A percentile compares a stretch with the other conserved stretches of the same genome.
phyloP scores from a whole-genome alignment of 768 basidiomycete species.

The Guyanaporus albipodus region DNA sequence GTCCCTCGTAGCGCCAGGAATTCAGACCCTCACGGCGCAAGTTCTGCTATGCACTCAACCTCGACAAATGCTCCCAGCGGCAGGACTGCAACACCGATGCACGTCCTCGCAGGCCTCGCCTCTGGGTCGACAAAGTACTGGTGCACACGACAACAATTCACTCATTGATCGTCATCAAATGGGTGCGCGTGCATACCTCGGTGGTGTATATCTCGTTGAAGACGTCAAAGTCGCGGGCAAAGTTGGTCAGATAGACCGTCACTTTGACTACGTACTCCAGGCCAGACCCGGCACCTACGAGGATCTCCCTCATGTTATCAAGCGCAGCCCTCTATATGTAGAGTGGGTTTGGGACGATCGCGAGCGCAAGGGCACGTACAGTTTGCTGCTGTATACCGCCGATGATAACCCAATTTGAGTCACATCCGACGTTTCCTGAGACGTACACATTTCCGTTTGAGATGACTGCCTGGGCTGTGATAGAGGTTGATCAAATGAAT shows the following conservation, averaged over 20 bases:
- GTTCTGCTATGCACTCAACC: too few relatives aligned
- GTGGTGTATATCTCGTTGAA: constrained; percentile 41
- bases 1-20: too few relatives aligned
- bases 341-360: background rate
- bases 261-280: constrained; percentile 39
- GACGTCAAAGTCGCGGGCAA: constrained; percentile 34
- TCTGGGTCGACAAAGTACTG: constrained; percentile 48
- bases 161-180: background rate
- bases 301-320: constrained; percentile 36
- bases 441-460: constrained; percentile 36
- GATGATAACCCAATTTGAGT: constrained; percentile 29
- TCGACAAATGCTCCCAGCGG: too few relatives aligned
- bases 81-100: too few relatives aligned
- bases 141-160: background rate
- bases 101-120: too few relatives aligned
- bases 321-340: constrained; percentile 34
- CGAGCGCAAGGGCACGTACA: constrained; percentile 22
- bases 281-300: constrained; percentile 37
- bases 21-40: too few relatives aligned
- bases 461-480: constrained; percentile 36
- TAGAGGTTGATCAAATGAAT: background rate
- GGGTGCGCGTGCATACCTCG: constrained; percentile 19
- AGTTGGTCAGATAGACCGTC: constrained; percentile 37
- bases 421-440: constrained; percentile 39
- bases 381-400: constrained; percentile 38